These are phyloP conservation scores for Alternaria metachromatica DNA, from an alignment of 2,329 filamentous ascomycete species.

Conservation along the genomic window DNA sequence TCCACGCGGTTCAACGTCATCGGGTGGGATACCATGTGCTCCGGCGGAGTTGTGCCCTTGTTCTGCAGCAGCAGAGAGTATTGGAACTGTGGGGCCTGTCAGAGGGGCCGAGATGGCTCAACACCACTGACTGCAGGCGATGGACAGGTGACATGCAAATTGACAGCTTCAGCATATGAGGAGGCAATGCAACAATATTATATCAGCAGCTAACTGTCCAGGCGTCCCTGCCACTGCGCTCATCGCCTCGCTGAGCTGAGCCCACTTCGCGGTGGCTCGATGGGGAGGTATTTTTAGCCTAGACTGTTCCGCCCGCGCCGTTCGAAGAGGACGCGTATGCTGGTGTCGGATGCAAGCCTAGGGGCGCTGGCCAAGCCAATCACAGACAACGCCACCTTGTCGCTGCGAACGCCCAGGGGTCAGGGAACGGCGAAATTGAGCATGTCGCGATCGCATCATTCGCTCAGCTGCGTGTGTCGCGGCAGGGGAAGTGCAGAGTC, in stretches of 20 bases:
- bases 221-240: background rate
- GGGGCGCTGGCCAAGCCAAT: slow-evolving; percentile 3
- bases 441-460: background rate
- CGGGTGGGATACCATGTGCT: slow-evolving; percentile 7
- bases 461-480: slow-evolving; percentile 1
- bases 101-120: slow-evolving; percentile 9
- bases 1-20: slow-evolving; percentile 15
- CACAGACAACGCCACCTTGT: background rate
- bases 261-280: background rate
- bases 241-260: slow-evolving; percentile 1
- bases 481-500: background rate
- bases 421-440: slow-evolving; percentile 5
- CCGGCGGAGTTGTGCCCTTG: background rate
- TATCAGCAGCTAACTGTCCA: background rate
- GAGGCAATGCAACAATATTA: slow-evolving; percentile 7
- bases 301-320: background rate
- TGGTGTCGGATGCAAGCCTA: slow-evolving; percentile 6
- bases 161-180: background rate
- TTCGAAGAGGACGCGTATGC: slow-evolving; percentile 15
- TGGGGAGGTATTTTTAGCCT: background rate
- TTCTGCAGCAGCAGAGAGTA: slow-evolving; percentile 6
- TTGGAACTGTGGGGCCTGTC: slow-evolving; percentile 11
- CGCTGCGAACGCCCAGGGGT: slow-evolving; percentile 15
- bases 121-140: background rate
- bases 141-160: background rate